Base-by-base conservation (phyloP, 805 yeast genomes). In the Candida insectalens region DNA sequence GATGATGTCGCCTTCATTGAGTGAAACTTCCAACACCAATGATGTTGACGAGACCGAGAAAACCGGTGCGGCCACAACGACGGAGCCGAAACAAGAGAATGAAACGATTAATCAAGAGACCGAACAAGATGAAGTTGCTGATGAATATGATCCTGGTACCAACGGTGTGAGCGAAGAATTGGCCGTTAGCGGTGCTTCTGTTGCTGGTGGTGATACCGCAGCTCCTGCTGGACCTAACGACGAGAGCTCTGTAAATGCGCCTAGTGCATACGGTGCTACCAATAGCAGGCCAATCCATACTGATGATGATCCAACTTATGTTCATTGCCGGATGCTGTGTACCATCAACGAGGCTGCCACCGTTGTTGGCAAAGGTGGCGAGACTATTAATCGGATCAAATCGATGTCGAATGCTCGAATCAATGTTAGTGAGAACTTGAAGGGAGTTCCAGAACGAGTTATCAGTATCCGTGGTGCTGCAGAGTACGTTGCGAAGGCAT, bases 311-410 rank as follows among this genome's bases (percentile, higher is more conserved):
- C 74, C 80, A 5, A 73, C 80, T 1, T 71, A 71, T 42, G 74
- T 79, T 4, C 75, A 73, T 44, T 63, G 83, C 53, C 65, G 94
- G 41, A 78, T 83, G 83, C 64, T 78, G 33, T 79, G 88, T 44
- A 69, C 74, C 3, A 82, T 79, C 12, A 78, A 74, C 44, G 88
- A 83, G 48, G 88, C 94, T 2, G 75, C 83, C 3, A 54, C 70
- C 15, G 65, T 83, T 30, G 89, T 83, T 12, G 94, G 94, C 0
- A 78, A 77, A 44, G 80, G 79, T 36, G 94, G 94, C n/a, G 84
- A 77, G 37, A 71, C 67, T 12, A 80, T 83, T 32, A 65, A 70
- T 28, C 77, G 67, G 39, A 69, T 83, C 35, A 74, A 83, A 44
- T 76, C 69, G 8, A 62, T 63, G 32, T 75, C 89, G 3, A 65